phyloP scores from a whole-genome alignment of 305 asterid genomes.

The Solanum hybrid region DNA sequence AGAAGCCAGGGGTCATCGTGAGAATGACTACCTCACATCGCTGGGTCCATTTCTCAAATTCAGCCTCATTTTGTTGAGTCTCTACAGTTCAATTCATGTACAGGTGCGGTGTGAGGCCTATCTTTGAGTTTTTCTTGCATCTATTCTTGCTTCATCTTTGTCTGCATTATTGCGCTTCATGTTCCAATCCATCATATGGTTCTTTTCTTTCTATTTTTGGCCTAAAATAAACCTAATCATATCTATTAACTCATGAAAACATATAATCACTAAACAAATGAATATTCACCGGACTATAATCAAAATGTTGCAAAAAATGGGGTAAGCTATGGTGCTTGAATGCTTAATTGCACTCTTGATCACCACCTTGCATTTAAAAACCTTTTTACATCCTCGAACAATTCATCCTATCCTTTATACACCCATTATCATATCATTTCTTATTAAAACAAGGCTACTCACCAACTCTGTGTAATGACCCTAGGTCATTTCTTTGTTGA shows the following conservation, averaged over 20 bases:
- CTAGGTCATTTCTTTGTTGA: background rate
- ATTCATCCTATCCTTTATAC: too few species aligned
- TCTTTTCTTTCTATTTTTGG: background rate
- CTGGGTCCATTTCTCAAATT: background rate
- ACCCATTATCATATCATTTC: background rate
- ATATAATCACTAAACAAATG: background rate
- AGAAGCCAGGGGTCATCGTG: background rate
- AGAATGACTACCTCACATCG: background rate
- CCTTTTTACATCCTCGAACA: background rate
- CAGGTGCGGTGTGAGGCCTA: background rate
- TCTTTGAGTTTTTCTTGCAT: background rate
- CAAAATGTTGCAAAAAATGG: background rate
- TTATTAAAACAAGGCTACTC: background rate
- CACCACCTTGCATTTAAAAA: background rate
- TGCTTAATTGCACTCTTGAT: background rate
- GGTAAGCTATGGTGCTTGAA: background rate
- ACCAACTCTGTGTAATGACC: background rate
- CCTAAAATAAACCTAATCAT: background rate
- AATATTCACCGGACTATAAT: background rate
- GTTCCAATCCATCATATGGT: background rate
- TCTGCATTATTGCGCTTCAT: too few species aligned
- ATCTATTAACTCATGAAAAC: background rate
- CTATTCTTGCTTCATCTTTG: too few species aligned
- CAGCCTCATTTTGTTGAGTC: background rate
- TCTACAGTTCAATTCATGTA: background rate